phyloP scores from a whole-genome alignment of 305 asterid genomes.

The Salvia sclarea region DNA sequence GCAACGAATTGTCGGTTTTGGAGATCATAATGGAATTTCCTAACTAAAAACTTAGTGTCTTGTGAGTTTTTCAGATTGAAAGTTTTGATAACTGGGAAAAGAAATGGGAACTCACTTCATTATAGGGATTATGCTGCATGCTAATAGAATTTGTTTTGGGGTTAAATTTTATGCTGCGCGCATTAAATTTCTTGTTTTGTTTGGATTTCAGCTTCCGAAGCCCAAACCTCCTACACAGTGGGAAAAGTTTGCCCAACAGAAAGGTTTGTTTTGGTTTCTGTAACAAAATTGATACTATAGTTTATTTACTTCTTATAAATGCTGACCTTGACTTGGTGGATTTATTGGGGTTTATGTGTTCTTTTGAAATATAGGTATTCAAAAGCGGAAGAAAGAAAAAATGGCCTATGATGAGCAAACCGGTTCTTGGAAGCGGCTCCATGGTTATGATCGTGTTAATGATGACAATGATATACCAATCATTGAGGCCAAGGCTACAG shows the following conservation, averaged over 20 bases:
- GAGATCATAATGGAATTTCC: neutral
- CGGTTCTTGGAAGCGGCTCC: conserved; percentile 81
- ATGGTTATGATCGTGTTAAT: conserved; percentile 90
- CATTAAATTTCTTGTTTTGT: conserved; percentile 8
- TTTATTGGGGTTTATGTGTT: conserved; percentile 14
- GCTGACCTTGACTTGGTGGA: conserved; percentile 11
- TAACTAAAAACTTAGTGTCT: neutral
- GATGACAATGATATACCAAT: conserved; percentile 91
- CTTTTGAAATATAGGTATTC: conserved; percentile 56
- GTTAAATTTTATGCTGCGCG: conserved; percentile 1
- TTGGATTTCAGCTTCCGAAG: conserved; percentile 73
- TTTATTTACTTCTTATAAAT: conserved; percentile 20
- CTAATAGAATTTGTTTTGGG: neutral
- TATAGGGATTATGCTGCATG: neutral
- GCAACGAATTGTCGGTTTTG: neutral
- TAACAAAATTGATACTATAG: neutral
- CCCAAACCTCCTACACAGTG: conserved; percentile 96
- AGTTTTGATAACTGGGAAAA: neutral
- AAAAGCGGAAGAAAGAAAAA: conserved; percentile 73
- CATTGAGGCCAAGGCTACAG: conserved; percentile 89
- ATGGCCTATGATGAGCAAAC: conserved; percentile 80
- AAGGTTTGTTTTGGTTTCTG: conserved; percentile 50
- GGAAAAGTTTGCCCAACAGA: conserved; percentile 88
- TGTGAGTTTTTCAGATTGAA: neutral
- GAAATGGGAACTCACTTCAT: neutral